Conservation (phyloP, 2,329 filamentous ascomycete genomes). For the Zarea fungicola region DNA sequence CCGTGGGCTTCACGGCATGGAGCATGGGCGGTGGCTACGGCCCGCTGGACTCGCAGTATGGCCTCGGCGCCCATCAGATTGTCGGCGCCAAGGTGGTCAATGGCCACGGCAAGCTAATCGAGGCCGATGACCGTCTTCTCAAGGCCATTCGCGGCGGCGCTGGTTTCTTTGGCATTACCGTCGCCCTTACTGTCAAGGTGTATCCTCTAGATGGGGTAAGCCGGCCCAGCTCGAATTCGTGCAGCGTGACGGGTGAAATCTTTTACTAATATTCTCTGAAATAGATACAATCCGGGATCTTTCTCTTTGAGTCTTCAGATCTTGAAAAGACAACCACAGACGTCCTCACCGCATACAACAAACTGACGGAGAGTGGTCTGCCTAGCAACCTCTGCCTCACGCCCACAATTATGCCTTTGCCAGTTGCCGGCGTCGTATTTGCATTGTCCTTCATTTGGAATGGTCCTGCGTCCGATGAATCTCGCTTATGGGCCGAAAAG, state of each 20-base stretch:
- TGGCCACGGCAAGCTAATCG: slow-evolving; percentile 22
- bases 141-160: slow-evolving; percentile 25
- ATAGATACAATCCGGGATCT: slow-evolving; percentile 15
- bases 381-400: slow-evolving; percentile 21
- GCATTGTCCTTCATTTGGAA: slow-evolving; percentile 27
- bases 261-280: background rate
- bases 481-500: slow-evolving; percentile 23
- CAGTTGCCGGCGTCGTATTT: slow-evolving; percentile 24
- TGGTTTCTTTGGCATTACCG: slow-evolving; percentile 22
- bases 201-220: slow-evolving; percentile 15
- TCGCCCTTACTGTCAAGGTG: slow-evolving; percentile 23
- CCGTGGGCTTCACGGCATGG: slow-evolving; percentile 32
- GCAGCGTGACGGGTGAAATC: background rate
- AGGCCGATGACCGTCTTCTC: slow-evolving; percentile 23
- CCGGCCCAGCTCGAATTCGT: background rate
- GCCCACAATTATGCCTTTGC: slow-evolving; percentile 26
- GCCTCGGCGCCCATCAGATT: slow-evolving; percentile 34
- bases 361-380: slow-evolving; percentile 18
- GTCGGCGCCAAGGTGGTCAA: slow-evolving; percentile 25
- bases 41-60: slow-evolving; percentile 21
- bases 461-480: slow-evolving; percentile 25
- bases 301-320: slow-evolving; percentile 29
- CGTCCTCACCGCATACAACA: slow-evolving; percentile 19
- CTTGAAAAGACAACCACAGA: slow-evolving; percentile 20
- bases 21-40: slow-evolving; percentile 32